Base-by-base conservation (phyloP, 306 rosid genomes). In the Rubus parviflorus region DNA sequence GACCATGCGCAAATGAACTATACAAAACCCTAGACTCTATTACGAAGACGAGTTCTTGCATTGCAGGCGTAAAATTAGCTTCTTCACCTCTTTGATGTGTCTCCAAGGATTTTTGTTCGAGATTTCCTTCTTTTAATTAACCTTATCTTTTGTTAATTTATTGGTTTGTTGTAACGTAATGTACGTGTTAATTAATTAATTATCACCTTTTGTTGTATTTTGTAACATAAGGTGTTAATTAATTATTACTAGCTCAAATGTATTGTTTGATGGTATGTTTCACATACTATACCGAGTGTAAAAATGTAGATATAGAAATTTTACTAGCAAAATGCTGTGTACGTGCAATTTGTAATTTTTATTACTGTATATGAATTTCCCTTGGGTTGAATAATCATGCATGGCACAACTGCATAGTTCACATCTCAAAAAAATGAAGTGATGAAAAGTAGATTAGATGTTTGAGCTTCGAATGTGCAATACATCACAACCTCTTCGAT, bases 1-100 rank as follows among this genome's bases (percentile, higher is more conserved):
- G 99, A 79, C 99, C 98, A 79, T 81, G 85, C 84, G 90, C 99
- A 35, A 62, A 70, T 72, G 84, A 87, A 23, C 78, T 88, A 2
- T 79, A 81, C 76, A 85, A 81, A 87, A 75, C 88, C 78, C 88
- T 95, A 75, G 80, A 83, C n/a, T 73, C 83, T 51, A 42, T 83
- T 43, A 61, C 20, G 77, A 82, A 51, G 48, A 70, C 73, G 38
- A 71, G 41, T 79, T 82, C 83, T 74, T 90, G 88, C 77, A 79
- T 80, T 78, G 66, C 87, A n/a, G 38, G 71, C 46, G 84, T 82
- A 13, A 73, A 68, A 8, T 45, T 70, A 38, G 69, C 41, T 73
- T 78, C 85, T 20, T 66, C 76, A 40, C 61, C 52, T 51, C 54
- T 57, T 76, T 76, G 45, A 65, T 53, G 47, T 23, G 6, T 15